Evolutionary conservation across 768 basidiomycete genomes (phyloP), one percentile per base, ranked within the genome.

Genomic region (Pseudohyphozyma bogoriensis): DNA sequence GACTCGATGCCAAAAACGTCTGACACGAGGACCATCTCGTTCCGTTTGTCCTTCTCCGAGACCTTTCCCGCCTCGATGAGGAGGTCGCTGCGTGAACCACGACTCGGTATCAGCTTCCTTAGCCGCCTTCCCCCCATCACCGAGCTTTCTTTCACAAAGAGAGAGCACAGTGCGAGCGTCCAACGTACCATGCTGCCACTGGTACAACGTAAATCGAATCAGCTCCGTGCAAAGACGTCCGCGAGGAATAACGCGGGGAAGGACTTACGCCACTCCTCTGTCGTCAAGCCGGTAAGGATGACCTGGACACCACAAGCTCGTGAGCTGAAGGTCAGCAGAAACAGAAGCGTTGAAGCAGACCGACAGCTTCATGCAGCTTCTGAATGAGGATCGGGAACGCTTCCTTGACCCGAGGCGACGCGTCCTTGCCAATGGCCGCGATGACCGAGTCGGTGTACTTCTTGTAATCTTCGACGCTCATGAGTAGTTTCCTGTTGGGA

Each of bases 331-430:
- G n/a, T 22, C 7, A 46, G 29, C 26, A 12, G 22, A 29, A n/a
- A n/a, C 15, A 29, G 12, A 13, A 22, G 26, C 16, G 44, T 12
- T 26, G 13, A 24, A 20, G 13, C 2, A 9, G 20, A 46, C 55
- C 32, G 20, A 56, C 60, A 40, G 68, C 68, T 13, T 60, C 65
- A 49, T 71, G 70, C 5, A 71, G 60, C 49, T 71, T 68, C 12
- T 51, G 51, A 49, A 71, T 65, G 26, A 69, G 37, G 36, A 70
- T 63, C 20, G 64, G 72, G 62, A 74, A 64, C 44, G 74, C 69
- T 54, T 70, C 50, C 49, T 73, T 72, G 32, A 70, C 72, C 15
- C 74, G 72, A 37, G 69, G 65, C n/a, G n/a, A n/a, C n/a, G n/a
- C n/a, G n/a, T n/a, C n/a, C n/a, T n/a, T n/a, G n/a, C n/a, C n/a